These are phyloP conservation scores for Suhomyces wounanorum DNA, from an alignment of 1,139 yeast genomes.

Conservation along the genomic window DNA sequence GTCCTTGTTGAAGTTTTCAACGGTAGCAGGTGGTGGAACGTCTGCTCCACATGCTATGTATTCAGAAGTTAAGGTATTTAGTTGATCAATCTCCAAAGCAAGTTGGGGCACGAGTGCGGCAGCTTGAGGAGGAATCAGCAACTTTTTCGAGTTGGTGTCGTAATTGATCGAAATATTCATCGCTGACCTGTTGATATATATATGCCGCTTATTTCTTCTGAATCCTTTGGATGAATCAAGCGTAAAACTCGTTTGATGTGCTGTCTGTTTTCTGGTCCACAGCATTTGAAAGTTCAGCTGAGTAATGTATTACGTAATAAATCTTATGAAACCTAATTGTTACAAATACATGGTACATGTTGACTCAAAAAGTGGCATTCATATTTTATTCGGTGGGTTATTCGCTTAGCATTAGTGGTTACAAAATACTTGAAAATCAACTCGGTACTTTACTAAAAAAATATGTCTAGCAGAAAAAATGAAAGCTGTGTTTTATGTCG, in stretches of 20 bases:
- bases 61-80: slow-evolving; percentile 64
- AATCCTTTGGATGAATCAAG: neutral
- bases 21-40: slow-evolving; percentile 66
- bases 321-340: no score
- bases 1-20: slow-evolving; percentile 55
- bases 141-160: slow-evolving; percentile 33
- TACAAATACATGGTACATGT: no score
- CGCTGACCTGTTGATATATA: neutral
- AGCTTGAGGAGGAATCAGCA: slow-evolving; percentile 28
- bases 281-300: neutral
- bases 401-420: no score
- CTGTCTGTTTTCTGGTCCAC: neutral
- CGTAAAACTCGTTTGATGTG: neutral
- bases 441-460: no score
- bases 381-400: no score
- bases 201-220: neutral
- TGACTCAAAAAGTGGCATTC: no score
- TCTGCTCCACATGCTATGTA: slow-evolving; percentile 62
- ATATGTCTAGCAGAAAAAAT: no score
- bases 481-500: no score
- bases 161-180: slow-evolving; percentile 30
- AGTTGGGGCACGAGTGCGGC: slow-evolving; percentile 30
- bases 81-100: slow-evolving; percentile 55
- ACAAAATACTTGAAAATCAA: no score
- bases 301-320: slow-evolving; percentile 7